Conservation (phyloP, 768 basidiomycete genomes). For the Phaeotremella skinneri region DNA sequence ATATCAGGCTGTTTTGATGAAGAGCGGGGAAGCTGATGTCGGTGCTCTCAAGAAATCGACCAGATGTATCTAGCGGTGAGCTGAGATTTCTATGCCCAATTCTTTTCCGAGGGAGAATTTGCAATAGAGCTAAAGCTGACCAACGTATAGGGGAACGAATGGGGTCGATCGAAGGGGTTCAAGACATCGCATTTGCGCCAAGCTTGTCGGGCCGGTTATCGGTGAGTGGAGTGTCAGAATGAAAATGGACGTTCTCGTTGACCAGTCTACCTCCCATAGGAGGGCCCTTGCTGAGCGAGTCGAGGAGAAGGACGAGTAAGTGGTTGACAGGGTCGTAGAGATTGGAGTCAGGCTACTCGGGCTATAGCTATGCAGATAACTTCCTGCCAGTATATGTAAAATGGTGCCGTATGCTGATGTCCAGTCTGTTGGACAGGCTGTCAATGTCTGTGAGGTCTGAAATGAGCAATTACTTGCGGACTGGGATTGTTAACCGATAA, state of each 20-base stretch:
- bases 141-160: constrained; percentile 40
- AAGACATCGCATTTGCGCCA: constrained; percentile 58
- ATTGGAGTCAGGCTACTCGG: no score
- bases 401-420: no score
- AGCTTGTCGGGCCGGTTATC: constrained; percentile 64
- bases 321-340: no score
- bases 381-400: no score
- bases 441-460: no score
- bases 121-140: neutral
- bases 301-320: no score
- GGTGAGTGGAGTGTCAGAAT: constrained; percentile 59
- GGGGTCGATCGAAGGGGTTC: constrained; percentile 60
- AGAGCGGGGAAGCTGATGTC: neutral
- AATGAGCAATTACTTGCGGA: no score
- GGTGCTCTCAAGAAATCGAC: constrained; percentile 60
- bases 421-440: no score
- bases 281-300: neutral
- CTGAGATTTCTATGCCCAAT: neutral
- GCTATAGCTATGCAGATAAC: no score
- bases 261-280: no score
- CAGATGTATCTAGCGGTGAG: constrained; percentile 60
- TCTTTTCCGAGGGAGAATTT: neutral
- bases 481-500: no score
- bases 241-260: no score
- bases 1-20: neutral